phyloP scores from a whole-genome alignment of 1,284 basidiomycete genomes.

The Ustanciosporium gigantosporum region DNA sequence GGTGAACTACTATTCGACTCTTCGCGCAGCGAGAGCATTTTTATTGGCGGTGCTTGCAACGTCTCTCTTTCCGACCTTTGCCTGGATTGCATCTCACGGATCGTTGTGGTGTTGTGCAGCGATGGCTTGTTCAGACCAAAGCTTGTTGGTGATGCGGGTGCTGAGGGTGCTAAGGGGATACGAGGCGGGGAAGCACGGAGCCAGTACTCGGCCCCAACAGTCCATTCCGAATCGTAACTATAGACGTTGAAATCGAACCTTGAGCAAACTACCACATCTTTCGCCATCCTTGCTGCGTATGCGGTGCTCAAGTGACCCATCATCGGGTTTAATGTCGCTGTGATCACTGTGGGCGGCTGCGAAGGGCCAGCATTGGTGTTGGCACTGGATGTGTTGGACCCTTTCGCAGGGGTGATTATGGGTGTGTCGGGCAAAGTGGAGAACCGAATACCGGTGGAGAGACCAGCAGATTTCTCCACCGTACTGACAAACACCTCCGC shows the following conservation, averaged over 20 bases:
- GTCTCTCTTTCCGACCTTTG: too few relatives aligned
- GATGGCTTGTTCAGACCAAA: too few relatives aligned
- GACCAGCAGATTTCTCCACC: constrained; percentile 88
- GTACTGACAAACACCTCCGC: constrained; percentile 93
- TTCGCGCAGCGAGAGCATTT: too few relatives aligned
- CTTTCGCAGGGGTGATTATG: too few relatives aligned
- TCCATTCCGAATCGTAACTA: constrained; percentile 93
- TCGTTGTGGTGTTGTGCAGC: too few relatives aligned
- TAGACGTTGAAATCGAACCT: constrained; percentile 97
- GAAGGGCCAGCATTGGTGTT: constrained; percentile 56
- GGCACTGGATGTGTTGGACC: constrained; percentile 65
- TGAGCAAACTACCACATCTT: constrained; percentile 83
- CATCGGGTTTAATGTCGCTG: constrained; percentile 93
- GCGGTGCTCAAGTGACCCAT: constrained; percentile 89
- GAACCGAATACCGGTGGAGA: constrained; percentile 90
- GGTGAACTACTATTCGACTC: too few relatives aligned
- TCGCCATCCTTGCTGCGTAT: constrained; percentile 84
- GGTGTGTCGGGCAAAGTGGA: constrained; percentile 76
- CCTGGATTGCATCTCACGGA: too few relatives aligned
- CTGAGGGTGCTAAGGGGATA: too few relatives aligned
- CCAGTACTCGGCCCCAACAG: constrained; percentile 67
- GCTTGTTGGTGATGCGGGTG: too few relatives aligned
- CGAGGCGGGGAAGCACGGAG: too few relatives aligned
- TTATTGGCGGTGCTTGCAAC: too few relatives aligned
- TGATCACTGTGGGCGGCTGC: constrained; percentile 83